These are phyloP conservation scores for Ceratocystis destructans DNA, from an alignment of 2,329 filamentous ascomycete genomes.

Conservation along the genomic window DNA sequence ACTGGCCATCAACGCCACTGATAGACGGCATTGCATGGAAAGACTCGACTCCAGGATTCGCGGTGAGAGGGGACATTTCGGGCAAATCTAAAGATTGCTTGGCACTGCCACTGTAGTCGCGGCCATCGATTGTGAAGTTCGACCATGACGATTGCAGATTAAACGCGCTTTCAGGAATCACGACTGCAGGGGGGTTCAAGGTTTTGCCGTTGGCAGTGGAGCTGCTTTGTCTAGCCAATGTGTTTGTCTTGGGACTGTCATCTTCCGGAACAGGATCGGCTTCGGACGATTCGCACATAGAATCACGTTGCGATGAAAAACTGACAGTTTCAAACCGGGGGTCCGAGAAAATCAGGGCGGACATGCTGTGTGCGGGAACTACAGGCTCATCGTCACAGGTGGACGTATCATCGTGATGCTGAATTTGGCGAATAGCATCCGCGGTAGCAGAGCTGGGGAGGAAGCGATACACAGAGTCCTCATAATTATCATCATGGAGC, in stretches of 20 bases:
- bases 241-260: not conserved
- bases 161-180: conserved; percentile 32
- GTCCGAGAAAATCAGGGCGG: conserved; percentile 5
- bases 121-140: conserved; percentile 44
- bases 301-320: conserved; percentile 27
- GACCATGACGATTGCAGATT: conserved; percentile 49
- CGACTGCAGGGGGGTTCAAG: conserved; percentile 35
- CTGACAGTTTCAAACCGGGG: conserved; percentile 9
- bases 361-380: conserved; percentile 22
- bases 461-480: conserved; percentile 30
- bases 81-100: conserved; percentile 13
- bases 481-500: conserved; percentile 20
- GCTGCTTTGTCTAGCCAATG: conserved; percentile 19
- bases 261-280: conserved; percentile 24
- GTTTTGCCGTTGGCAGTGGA: conserved; percentile 31
- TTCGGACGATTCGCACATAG: conserved; percentile 31
- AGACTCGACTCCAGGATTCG: not conserved
- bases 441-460: conserved; percentile 25
- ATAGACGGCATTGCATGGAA: not conserved
- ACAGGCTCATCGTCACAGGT: conserved; percentile 24
- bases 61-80: conserved; percentile 20
- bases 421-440: conserved; percentile 22
- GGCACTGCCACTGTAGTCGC: conserved; percentile 25
- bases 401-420: conserved; percentile 24
- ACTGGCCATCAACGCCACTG: not conserved